phyloP scores from a whole-genome alignment of 208 protist species.

The Crithidia sp. region DNA sequence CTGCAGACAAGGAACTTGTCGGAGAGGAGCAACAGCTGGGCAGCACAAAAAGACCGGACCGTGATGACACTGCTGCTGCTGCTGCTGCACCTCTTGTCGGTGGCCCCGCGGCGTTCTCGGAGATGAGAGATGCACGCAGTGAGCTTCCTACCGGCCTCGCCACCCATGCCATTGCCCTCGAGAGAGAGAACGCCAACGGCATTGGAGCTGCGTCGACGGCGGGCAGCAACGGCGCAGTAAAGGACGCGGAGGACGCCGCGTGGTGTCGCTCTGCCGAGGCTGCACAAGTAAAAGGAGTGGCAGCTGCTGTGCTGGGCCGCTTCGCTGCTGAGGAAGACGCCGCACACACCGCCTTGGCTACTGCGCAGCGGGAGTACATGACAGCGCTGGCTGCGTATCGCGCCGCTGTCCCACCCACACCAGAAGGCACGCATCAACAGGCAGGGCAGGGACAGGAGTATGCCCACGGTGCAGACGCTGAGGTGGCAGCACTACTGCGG shows the following conservation, averaged over 20 bases:
- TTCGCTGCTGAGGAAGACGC: slow-evolving; percentile 33
- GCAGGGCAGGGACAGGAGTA: neutral
- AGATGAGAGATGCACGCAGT: neutral
- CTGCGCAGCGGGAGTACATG: slow-evolving; percentile 31
- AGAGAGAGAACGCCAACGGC: too few relatives aligned
- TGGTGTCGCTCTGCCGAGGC: slow-evolving; percentile 10
- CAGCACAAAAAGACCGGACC: neutral
- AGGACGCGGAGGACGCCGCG: neutral
- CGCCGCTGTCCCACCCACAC: neutral
- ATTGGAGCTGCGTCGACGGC: too few relatives aligned
- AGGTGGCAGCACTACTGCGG: slow-evolving; percentile 20
- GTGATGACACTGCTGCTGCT: neutral
- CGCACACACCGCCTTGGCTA: slow-evolving; percentile 24
- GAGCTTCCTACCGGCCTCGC: slow-evolving; percentile 2
- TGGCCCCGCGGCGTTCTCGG: neutral
- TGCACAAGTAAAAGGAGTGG: neutral
- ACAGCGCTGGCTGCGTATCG: slow-evolving; percentile 28
- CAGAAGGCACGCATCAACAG: neutral
- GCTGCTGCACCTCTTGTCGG: neutral
- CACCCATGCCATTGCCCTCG: slow-evolving; percentile 18
- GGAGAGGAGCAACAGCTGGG: too few relatives aligned
- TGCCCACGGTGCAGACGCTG: slow-evolving; percentile 4
- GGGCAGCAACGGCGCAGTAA: neutral
- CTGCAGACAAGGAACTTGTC: too few relatives aligned
- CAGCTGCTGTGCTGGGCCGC: neutral